Evolutionary conservation across 495 filamentous ascomycete species (phyloP).

Genomic region (Massariosphaeria phaeospora): DNA sequence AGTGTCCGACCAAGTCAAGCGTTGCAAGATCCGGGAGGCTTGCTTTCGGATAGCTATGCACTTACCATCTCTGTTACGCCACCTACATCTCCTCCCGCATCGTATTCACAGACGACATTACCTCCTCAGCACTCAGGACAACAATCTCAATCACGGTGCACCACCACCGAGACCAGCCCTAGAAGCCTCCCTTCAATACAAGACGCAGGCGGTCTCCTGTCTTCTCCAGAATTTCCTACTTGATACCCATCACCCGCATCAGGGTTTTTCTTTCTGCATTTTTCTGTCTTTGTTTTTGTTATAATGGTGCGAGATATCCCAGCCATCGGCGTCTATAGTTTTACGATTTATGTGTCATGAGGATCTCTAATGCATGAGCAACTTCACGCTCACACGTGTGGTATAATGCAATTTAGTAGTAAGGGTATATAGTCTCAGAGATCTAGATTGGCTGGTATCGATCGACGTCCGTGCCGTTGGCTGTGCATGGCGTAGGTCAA

Average conservation of each 20-base stretch:
- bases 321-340: slow-evolving; percentile 13
- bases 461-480: too few species aligned
- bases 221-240: slow-evolving; percentile 7
- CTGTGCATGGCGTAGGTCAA: neutral
- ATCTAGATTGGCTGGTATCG: neutral
- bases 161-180: neutral
- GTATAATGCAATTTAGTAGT: too few species aligned
- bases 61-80: neutral
- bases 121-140: neutral
- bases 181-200: slow-evolving; percentile 16
- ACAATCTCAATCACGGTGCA: neutral
- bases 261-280: neutral
- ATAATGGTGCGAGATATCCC: slow-evolving; percentile 29
- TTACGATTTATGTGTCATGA: slow-evolving; percentile 27
- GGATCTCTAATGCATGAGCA: too few species aligned
- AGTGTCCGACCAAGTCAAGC: slow-evolving; percentile 10
- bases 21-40: slow-evolving; percentile 29
- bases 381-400: too few species aligned
- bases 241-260: slow-evolving; percentile 21
- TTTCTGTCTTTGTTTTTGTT: neutral
- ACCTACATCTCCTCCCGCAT: neutral
- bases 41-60: slow-evolving; percentile 20
- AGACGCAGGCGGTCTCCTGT: slow-evolving; percentile 28
- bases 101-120: neutral
- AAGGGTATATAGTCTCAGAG: too few species aligned